Conservation (phyloP, 257 asterid genomes). For the Solanum phureja region DNA sequence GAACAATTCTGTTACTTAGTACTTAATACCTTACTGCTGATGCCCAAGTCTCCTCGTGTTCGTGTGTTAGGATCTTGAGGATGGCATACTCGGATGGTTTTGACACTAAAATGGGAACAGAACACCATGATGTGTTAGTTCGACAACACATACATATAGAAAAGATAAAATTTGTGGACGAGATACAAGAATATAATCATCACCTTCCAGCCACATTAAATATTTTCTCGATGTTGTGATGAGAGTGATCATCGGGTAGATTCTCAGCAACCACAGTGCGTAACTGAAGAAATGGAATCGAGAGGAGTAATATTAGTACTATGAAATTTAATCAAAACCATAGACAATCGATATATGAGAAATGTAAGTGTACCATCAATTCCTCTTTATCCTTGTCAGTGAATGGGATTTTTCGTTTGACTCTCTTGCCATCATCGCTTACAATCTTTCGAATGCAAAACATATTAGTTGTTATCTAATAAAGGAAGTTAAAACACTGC, state of each 20-base stretch:
- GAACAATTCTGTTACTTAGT: background rate
- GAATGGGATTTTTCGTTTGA: conserved; percentile 58
- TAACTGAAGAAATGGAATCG: conserved; percentile 20
- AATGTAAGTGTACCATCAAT: conserved; percentile 41
- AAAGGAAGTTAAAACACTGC: background rate
- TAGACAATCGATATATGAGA: background rate
- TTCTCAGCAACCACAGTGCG: conserved; percentile 91
- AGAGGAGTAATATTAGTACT: background rate
- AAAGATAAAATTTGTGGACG: background rate
- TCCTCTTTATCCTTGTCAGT: conserved; percentile 87
- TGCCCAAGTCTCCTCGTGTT: conserved; percentile 52
- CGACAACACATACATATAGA: background rate
- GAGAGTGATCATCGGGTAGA: conserved; percentile 94
- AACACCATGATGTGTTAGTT: background rate
- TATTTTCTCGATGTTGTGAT: conserved; percentile 87
- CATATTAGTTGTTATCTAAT: background rate
- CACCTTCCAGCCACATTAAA: conserved; percentile 86
- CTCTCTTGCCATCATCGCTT: conserved; percentile 82
- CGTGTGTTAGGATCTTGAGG: conserved; percentile 82
- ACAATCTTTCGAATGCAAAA: conserved; percentile 29
- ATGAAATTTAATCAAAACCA: background rate
- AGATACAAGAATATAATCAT: conserved; percentile 13
- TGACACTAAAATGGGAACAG: conserved; percentile 32
- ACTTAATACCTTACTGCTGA: conserved; percentile 61
- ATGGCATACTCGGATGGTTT: conserved; percentile 82